A percentile compares a stretch with the other conserved stretches of the same genome.
These are phyloP conservation scores for Neopestalotiopsis clavispora DNA, from an alignment of 2,329 filamentous ascomycete species.

Conservation along the genomic window DNA sequence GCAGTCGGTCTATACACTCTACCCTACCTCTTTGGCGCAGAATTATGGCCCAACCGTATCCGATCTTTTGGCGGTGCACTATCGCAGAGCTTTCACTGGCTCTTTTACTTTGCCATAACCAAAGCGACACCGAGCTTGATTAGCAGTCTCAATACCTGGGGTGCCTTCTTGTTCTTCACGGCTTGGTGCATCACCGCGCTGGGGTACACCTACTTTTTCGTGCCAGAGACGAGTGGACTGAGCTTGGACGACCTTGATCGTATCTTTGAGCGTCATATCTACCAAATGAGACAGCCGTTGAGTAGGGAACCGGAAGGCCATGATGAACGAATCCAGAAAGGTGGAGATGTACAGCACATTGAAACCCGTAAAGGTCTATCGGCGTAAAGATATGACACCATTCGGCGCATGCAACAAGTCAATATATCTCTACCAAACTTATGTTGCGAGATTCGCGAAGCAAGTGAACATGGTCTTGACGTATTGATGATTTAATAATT, in stretches of 20 bases:
- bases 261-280: conserved; percentile 30
- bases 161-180: conserved; percentile 47
- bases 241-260: conserved; percentile 39
- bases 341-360: neutral
- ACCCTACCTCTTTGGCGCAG: conserved; percentile 49
- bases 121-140: conserved; percentile 40
- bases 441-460: no score
- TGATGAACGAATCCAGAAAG: neutral
- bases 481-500: neutral
- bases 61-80: conserved; percentile 48
- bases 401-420: no score
- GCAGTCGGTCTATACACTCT: conserved; percentile 43
- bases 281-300: neutral
- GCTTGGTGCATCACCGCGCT: conserved; percentile 42
- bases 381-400: no score
- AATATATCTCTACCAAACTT: no score
- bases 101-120: conserved; percentile 45
- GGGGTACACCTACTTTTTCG: conserved; percentile 43
- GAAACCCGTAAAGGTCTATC: neutral
- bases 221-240: conserved; percentile 44
- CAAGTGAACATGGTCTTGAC: no score
- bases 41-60: conserved; percentile 51
- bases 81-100: conserved; percentile 45
- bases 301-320: neutral
- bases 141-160: conserved; percentile 41